Evolutionary conservation across 108 stramenopile species (phyloP).

Genomic region (Aurantiochytrium sp.): DNA sequence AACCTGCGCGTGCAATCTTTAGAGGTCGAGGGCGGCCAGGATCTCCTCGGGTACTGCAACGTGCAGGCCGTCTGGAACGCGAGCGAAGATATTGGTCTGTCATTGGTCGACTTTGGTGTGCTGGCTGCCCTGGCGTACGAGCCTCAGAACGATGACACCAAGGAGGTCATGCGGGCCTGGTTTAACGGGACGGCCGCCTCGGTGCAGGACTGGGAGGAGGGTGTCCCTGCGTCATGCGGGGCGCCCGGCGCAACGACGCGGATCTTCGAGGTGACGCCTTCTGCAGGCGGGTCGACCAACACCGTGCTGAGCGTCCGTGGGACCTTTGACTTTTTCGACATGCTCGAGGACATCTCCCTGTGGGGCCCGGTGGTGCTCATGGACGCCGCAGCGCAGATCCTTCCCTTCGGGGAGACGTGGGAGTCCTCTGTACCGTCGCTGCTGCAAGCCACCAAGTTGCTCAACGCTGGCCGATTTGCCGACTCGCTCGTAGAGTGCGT

Average conservation of each 20-base stretch:
- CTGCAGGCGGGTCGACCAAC: no score
- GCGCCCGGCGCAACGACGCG: no score
- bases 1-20: not conserved
- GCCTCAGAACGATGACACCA: not conserved
- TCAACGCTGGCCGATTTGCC: not conserved
- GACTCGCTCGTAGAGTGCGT: not conserved
- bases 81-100: not conserved
- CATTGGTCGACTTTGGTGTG: not conserved
- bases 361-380: not conserved
- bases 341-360: not conserved
- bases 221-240: no score
- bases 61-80: not conserved
- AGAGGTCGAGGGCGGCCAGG: not conserved
- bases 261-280: no score
- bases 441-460: not conserved
- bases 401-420: not conserved
- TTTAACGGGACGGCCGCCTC: no score
- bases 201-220: no score
- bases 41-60: not conserved
- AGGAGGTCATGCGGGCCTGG: no score
- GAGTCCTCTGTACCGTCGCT: not conserved
- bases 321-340: no score
- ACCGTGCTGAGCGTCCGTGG: no score
- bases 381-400: not conserved
- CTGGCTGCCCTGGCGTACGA: not conserved